Evolutionary conservation across 148 eudicot species (phyloP), one percentile per base, ranked within the genome.

Genomic region (Vaccinium darrowii): DNA sequence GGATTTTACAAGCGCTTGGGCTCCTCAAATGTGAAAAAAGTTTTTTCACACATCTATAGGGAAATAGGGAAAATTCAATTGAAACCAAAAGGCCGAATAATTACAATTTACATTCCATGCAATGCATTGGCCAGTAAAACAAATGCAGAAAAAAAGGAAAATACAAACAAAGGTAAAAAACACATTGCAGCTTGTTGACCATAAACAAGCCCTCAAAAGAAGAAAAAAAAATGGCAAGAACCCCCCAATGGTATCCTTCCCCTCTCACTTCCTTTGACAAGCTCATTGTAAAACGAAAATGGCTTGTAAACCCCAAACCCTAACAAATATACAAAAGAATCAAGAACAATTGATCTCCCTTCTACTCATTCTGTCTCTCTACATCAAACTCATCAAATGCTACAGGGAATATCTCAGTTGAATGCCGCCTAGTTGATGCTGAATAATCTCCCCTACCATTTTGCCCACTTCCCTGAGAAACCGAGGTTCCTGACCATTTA

Each of bases 351-450:
- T 54, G 62, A 67, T 62, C 50, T 77, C 21, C 56, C 67, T 33
- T 60, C 84, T 87, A 86, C 86, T 83, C 89, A 77, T 67, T 86
- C 33, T 39, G 79, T 81, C 91, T 89, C 87, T 91, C 95, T 83
- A 84, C 76, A 50, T 90, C 93, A 25, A 82, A 81, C 77, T 30
- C 86, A 15, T 90, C 91, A 58, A 82, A 80, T 6, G 95, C 93
- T 81, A 93, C 95, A 10, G 95, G 94, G 79, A 93, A 92, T 84
- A 93, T 92, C 89, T 95, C 98, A 87, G 90, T 91, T 1, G 97
- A 95, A 5, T 91, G 91, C 33, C 86, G 85, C 30, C 95, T 90
- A 27, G 85, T 88, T 76, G 95, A 93, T 18, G 93, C 90, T 4
- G 91, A 91, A 82, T 76, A 84, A 76, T 91, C 93, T 12, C 87